Base-by-base conservation (phyloP, 306 rosid species). In the Sechiopsis laciniata region DNA sequence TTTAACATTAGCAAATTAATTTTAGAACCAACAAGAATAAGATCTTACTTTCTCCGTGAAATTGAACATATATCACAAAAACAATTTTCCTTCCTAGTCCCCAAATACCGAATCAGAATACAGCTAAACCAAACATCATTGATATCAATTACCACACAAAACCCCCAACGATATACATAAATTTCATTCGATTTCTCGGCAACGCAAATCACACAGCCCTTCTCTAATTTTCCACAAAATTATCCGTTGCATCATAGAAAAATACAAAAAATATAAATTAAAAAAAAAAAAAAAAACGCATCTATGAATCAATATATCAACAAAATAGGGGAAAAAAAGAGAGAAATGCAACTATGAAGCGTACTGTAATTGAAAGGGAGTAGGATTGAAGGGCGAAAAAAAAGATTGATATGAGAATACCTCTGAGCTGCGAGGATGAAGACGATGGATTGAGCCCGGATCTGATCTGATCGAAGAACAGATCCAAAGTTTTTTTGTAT, bases 401-500 rank as follows among this genome's bases (percentile, higher is more conserved):
- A 15, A 9, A 10, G 20, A 46, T 21, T 14, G 73, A 51, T 14
- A 51, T 42, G 19, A 45, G 0, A 22, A 6, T 69, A 69, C 74
- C 74, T 50, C 24, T 15, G 58, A 69, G 42, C 57, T 69, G 58
- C 74, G 2, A 48, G 45, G 58, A 51, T 8, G 74, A 69, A 69
- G 74, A 51, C 46, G 74, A 22, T 14, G 74, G 15, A 21, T 68
- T 19, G 52, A 67, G 22, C 2, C 54, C 55, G 55, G 72, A 68
- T 69, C 74, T 50, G 21, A 69, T 69, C 57, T 69, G 57, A 20
- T 21, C 22, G n/a, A 10, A 67, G 16, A 19, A 66, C 56, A 69
- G 74, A 69, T 69, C 74, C 74, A 69, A 69, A 69, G 37, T 32
- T 51, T 69, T 21, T 69, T 69, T 20, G 26, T 68, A 46, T 60